Conservation (phyloP, 2,329 filamentous ascomycete species). For the Talaromyces piceae region DNA sequence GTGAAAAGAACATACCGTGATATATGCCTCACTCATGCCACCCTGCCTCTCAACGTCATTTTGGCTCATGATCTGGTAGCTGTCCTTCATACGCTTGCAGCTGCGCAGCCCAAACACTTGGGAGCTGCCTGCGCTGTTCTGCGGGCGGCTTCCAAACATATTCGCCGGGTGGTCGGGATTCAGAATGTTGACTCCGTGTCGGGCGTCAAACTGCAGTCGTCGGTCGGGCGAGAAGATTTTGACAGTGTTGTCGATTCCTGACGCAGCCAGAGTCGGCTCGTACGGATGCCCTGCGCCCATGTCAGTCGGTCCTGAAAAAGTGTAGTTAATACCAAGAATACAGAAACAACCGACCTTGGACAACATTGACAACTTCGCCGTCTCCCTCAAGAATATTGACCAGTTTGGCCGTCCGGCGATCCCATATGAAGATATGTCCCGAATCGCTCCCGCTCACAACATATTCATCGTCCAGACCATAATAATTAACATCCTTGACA, state of each 20-base stretch:
- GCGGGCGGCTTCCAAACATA: constrained; percentile 19
- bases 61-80: constrained; percentile 54
- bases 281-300: constrained; percentile 54
- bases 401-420: constrained; percentile 53
- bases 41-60: constrained; percentile 55
- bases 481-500: constrained; percentile 64
- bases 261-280: constrained; percentile 58
- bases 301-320: not conserved
- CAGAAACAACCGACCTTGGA: constrained; percentile 44
- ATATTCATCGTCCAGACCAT: constrained; percentile 60
- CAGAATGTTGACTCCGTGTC: constrained; percentile 51
- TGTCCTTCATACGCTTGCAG: constrained; percentile 52
- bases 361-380: constrained; percentile 62
- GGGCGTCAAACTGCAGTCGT: constrained; percentile 50
- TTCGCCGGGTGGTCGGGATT: constrained; percentile 38
- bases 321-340: no score
- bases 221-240: constrained; percentile 60
- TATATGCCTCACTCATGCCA: constrained; percentile 50
- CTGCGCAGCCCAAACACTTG: constrained; percentile 43
- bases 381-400: constrained; percentile 61
- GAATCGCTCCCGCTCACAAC: constrained; percentile 61
- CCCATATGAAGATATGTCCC: constrained; percentile 63
- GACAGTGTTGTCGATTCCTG: constrained; percentile 61
- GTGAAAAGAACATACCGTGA: constrained; percentile 41
- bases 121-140: constrained; percentile 15